Percentiles rank a stretch among this genome's conserved stretches.
phyloP scores from a whole-genome alignment of 2,329 filamentous ascomycete genomes.

The Aspergillus luchuensis region DNA sequence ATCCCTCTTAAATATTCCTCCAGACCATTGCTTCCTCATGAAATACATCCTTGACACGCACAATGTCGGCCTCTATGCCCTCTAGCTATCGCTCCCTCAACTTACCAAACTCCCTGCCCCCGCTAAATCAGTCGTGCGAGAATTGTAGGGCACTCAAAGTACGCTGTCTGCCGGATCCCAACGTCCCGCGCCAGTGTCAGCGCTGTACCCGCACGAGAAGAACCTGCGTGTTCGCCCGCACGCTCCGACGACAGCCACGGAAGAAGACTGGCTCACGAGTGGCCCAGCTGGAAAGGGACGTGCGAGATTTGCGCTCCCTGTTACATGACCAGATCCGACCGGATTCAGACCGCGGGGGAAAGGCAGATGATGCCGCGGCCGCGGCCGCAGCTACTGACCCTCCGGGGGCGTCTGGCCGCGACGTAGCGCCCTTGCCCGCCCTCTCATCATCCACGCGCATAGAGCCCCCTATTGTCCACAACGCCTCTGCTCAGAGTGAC shows the following conservation, averaged over 20 bases:
- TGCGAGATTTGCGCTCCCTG: slow-evolving; percentile 1
- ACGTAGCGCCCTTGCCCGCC: background rate
- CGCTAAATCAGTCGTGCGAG: slow-evolving; percentile 7
- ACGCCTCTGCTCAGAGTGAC: background rate
- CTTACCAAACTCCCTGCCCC: background rate
- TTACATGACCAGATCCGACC: background rate
- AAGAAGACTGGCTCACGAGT: slow-evolving; percentile 9
- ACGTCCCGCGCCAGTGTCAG: slow-evolving; percentile 1
- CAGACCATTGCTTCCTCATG: background rate
- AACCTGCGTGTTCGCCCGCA: slow-evolving; percentile 8
- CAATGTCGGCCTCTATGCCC: background rate
- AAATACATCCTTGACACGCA: background rate
- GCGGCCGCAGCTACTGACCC: background rate
- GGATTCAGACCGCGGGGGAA: background rate
- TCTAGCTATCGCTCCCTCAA: background rate
- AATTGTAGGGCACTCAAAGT: slow-evolving; percentile 6
- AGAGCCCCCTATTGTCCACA: background rate
- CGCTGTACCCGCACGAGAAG: slow-evolving; percentile 5
- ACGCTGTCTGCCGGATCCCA: slow-evolving; percentile 7
- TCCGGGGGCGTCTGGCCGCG: background rate
- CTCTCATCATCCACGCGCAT: background rate
- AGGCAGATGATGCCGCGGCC: background rate
- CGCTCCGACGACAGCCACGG: slow-evolving; percentile 4
- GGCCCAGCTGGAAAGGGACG: slow-evolving; percentile 3
- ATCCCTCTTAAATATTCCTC: slow-evolving; percentile 2